A percentile compares a stretch with the other conserved stretches of the same genome.
Evolutionary conservation across 179 eudicot genomes (phyloP).

Genomic region (Beta lomatogona): DNA sequence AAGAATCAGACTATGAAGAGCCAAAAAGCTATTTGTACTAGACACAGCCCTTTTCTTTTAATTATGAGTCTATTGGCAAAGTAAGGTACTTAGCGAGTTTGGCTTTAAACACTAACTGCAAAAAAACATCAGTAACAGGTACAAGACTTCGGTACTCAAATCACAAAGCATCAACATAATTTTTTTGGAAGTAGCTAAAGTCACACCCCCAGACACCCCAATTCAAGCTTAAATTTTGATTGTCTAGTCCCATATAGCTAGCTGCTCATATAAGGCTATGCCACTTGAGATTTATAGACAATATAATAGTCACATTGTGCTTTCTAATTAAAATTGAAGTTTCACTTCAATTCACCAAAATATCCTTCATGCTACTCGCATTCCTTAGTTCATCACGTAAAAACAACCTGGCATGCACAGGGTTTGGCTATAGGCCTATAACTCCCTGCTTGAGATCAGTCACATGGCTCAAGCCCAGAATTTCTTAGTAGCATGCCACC

Average conservation of each 20-base stretch:
- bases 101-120: not conserved
- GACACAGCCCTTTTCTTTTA: not conserved
- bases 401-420: not conserved
- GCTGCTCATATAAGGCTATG: not conserved
- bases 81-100: not conserved
- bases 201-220: not conserved
- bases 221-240: not conserved
- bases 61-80: not conserved
- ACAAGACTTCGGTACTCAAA: not conserved
- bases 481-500: not conserved
- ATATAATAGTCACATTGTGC: not conserved
- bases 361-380: not conserved
- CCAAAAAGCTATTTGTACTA: not conserved
- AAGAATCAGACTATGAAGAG: constrained; percentile 8
- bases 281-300: not conserved
- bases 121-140: not conserved
- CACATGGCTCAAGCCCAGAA: not conserved
- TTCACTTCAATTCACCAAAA: not conserved
- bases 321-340: not conserved
- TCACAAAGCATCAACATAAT: not conserved
- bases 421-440: not conserved
- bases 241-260: not conserved
- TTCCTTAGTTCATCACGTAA: not conserved
- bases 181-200: not conserved
- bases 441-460: not conserved